Base-by-base conservation (phyloP, 164 flowering plant species). In the Tetrastigma voinierianum region DNA sequence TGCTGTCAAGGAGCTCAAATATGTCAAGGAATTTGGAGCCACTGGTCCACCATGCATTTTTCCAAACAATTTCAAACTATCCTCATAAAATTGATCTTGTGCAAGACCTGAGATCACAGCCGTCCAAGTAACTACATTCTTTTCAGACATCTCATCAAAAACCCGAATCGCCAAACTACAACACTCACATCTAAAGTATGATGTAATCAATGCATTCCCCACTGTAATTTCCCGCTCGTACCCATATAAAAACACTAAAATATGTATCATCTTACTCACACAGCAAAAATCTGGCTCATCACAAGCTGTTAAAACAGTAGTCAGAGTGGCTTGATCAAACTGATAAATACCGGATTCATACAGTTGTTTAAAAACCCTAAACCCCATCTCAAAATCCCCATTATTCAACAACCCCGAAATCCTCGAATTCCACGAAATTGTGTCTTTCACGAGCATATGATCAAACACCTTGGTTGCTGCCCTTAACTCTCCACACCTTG, bases 61-160 rank as follows among this genome's bases (percentile, higher is more conserved):
- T 59, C 21, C 52, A 65, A 90, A 89, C 70, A 88, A 59, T n/a
- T 21, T 47, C 75, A 94, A 64, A 75, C 97, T 77, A 20, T 86
- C 90, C 61, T 68, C 77, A 59, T 71, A 84, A n/a, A 79, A 66
- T 44, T 81, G 76, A 70, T 73, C 82, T 52, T 87, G 91, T 1
- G 77, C 85, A 53, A 90, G 85, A 13, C 97, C 97, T 0, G 97
- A 86, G 15, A 91, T 82, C 43, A 79, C 78, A 46, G 96, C 95
- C 1, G 98, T 91, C 98, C 98, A 94, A 46, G 87, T 78, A 49
- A 94, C 73, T 1, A 94, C 97, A 81, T 88, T 94, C 68, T 75
- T 77, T 43, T 74, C 87, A 19, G 48, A 55, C 93, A 90, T 86
- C 72, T 88, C 88, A 72, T 81, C 68, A 69, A 94, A 94, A 57